Evolutionary conservation across 768 basidiomycete species (phyloP).

Genomic region (Russula abietina): DNA sequence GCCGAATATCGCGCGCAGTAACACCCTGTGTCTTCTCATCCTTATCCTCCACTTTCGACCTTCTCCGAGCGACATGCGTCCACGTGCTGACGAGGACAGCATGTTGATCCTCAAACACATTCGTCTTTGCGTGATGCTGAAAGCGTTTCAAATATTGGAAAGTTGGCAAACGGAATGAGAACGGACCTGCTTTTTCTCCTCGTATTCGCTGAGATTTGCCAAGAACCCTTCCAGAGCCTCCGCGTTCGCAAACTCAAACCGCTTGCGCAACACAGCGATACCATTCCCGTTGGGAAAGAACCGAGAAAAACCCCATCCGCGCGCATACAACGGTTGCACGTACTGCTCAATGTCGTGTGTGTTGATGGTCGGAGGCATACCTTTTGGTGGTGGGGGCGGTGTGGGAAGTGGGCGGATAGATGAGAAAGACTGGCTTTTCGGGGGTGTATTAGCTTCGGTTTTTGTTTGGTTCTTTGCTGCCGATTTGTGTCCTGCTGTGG

Average conservation of each 20-base stretch:
- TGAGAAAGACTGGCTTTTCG: background rate
- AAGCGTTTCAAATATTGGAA: too few species aligned
- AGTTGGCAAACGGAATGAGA: background rate
- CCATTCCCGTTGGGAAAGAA: conserved; percentile 16
- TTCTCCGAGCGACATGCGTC: conserved; percentile 15
- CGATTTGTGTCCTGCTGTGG: background rate
- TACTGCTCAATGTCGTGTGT: conserved; percentile 13
- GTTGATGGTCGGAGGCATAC: background rate
- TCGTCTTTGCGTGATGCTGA: conserved; percentile 15
- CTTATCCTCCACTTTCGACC: background rate
- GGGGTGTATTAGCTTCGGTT: too few species aligned
- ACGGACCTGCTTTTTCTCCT: conserved; percentile 10
- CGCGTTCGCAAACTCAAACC: conserved; percentile 9
- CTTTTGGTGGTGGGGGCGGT: background rate
- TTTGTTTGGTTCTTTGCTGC: background rate
- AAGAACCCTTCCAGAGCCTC: conserved; percentile 2
- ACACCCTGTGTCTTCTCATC: conserved; percentile 8
- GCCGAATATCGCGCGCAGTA: conserved; percentile 14
- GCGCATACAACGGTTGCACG: conserved; percentile 13
- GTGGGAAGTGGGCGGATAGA: conserved; percentile 3
- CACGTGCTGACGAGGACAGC: conserved; percentile 16
- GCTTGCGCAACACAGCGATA: conserved; percentile 18
- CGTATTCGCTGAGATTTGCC: conserved; percentile 7
- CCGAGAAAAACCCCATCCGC: conserved; percentile 16
- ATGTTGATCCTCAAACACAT: conserved; percentile 4